Base-by-base conservation (phyloP, 345 rosid species). In the Sisymbrium irio region DNA sequence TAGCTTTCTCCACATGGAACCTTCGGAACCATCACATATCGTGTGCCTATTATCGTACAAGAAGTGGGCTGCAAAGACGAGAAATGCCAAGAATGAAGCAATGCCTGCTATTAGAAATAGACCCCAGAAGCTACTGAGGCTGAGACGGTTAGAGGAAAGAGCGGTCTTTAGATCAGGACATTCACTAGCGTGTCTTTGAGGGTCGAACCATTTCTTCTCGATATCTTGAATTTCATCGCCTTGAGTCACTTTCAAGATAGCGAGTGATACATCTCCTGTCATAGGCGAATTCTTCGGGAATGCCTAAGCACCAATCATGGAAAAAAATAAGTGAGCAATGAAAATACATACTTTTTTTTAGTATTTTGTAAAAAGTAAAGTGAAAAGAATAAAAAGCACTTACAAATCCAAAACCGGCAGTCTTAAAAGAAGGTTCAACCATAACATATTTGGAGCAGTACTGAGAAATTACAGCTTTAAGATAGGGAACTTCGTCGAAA, bases 321-420 rank as follows among this genome's bases (percentile, higher is more conserved):
- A 49, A 68, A 30, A 50, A 20, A 65, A 65, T 7, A 55, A 4
- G 15, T 4, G 19, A 62, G 33, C 15, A 59, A 42, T 67, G 12
- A 67, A 28, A 47, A 65, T 13, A 46, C 14, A 1, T 36, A 5
- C 17, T 11, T 32, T 35, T 15, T 35, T 32, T 10, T 22, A 6
- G n/a, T 9, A 18, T 18, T 13, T 28, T 37, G 14, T 33, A 7
- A 15, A 15, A 18, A 54, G 4, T 49, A 20, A 47, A 45, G 12
- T 13, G 25, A 30, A 17, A 37, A 6, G 3, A 3, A 33, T 7
- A 14, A 0, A 40, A 9, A 0, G 36, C 41, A 79, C 85, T 78
- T 33, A 80, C 88, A 78, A 82, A 80, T 40, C 81, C 85, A 67
- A 84, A 84, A 20, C 88, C 84, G 17, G 66, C 79, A 27, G 84